A percentile compares a stretch with the other conserved stretches of the same genome.
These are phyloP conservation scores for Neurospora sp. DNA, from an alignment of 495 filamentous ascomycete genomes.

Conservation along the genomic window DNA sequence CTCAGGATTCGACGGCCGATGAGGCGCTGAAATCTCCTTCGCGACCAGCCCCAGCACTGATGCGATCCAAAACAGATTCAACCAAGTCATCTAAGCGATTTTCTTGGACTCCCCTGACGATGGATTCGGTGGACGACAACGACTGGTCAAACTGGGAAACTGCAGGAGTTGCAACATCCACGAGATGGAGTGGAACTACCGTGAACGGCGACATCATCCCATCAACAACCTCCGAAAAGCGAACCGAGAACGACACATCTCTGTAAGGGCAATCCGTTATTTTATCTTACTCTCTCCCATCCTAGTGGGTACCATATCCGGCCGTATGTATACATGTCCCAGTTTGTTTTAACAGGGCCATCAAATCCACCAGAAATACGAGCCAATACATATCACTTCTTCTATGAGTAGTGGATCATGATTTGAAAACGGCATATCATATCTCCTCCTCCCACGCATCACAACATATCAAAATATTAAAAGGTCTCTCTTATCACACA, in stretches of 20 bases:
- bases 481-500: neutral
- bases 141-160: conserved; percentile 67
- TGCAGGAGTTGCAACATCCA: conserved; percentile 34
- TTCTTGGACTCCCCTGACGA: conserved; percentile 38
- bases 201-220: conserved; percentile 35
- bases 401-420: neutral
- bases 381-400: conserved; percentile 1
- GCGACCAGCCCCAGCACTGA: conserved; percentile 8
- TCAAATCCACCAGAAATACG: neutral
- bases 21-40: conserved; percentile 3
- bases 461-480: neutral
- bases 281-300: neutral
- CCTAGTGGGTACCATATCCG: neutral
- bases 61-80: conserved; percentile 20
- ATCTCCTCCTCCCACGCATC: neutral
- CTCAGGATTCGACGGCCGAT: neutral
- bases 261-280: conserved; percentile 25
- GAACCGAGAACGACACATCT: conserved; percentile 27
- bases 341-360: neutral
- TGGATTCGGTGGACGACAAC: conserved; percentile 50
- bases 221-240: conserved; percentile 23
- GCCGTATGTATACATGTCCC: neutral
- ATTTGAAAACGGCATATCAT: neutral
- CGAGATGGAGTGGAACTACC: conserved; percentile 41
- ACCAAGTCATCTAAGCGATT: conserved; percentile 29